These are phyloP conservation scores for Aegilops sharonensis DNA, from an alignment of 176 grass and related monocot genomes.

Conservation along the genomic window DNA sequence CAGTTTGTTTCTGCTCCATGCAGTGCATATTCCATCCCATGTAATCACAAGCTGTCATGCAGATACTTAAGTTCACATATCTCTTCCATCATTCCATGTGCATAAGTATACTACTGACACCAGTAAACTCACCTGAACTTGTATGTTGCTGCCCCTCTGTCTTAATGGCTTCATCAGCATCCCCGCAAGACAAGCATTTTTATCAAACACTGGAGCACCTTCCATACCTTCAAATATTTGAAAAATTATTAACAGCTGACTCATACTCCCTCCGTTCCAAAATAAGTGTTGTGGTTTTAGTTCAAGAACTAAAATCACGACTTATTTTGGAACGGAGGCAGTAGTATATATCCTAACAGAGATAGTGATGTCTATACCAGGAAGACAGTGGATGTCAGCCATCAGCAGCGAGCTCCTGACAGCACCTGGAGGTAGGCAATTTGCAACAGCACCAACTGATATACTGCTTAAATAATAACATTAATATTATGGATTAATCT, in stretches of 20 bases:
- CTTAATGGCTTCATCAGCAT: conserved; percentile 80
- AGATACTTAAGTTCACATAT: conserved; percentile 28
- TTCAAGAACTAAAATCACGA: too few relatives aligned
- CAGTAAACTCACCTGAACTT: conserved; percentile 76
- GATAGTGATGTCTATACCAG: conserved; percentile 49
- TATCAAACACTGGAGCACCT: conserved; percentile 87
- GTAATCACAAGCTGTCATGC: conserved; percentile 76
- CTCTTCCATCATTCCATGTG: neutral
- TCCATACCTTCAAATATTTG: conserved; percentile 74
- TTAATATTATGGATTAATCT: conserved; percentile 25
- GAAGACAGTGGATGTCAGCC: conserved; percentile 82
- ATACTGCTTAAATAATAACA: conserved; percentile 47
- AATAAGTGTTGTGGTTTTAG: too few relatives aligned
- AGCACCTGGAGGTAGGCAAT: conserved; percentile 67
- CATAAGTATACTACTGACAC: conserved; percentile 10
- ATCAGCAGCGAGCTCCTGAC: conserved; percentile 56
- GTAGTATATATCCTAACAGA: conserved; percentile 17
- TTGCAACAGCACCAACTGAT: conserved; percentile 79
- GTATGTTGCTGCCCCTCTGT: conserved; percentile 62
- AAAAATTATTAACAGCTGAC: conserved; percentile 36
- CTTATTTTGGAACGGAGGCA: too few relatives aligned
- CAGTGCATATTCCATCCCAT: conserved; percentile 74
- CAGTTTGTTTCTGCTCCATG: conserved; percentile 36
- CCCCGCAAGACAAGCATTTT: conserved; percentile 61
- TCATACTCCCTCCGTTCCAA: neutral